phyloP scores from a whole-genome alignment of 352 stramenopile species.

The Phytophthora sansomeana region DNA sequence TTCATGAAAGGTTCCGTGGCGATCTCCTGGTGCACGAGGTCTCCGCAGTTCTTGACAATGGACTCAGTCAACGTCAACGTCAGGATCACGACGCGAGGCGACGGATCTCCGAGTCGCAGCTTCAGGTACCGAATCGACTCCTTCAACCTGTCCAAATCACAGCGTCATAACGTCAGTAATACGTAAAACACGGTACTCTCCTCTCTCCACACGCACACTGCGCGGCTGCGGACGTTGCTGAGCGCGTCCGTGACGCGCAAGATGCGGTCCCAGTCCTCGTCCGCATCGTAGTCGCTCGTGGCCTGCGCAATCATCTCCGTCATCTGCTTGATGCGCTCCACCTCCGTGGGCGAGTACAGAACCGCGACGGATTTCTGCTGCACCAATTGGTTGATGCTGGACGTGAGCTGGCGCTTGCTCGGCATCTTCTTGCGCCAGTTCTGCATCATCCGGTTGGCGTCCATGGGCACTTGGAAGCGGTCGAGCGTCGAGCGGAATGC shows the following conservation, averaged over 20 bases:
- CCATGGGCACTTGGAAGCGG: too few relatives aligned
- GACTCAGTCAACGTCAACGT: conserved; percentile 74
- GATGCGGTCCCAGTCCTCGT: conserved; percentile 81
- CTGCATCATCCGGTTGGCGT: conserved; percentile 62
- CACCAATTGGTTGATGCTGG: conserved; percentile 71
- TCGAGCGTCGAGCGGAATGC: conserved; percentile 10
- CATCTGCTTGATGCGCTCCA: conserved; percentile 80
- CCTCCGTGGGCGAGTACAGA: conserved; percentile 76
- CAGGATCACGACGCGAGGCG: conserved; percentile 66
- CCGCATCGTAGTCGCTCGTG: conserved; percentile 76
- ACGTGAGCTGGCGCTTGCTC: conserved; percentile 73
- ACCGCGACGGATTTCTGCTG: conserved; percentile 84
- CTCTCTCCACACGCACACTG: conserved; percentile 44
- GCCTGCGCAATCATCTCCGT: conserved; percentile 72
- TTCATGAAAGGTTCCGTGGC: conserved; percentile 72
- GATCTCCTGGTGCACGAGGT: conserved; percentile 76
- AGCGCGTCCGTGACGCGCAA: conserved; percentile 81
- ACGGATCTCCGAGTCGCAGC: conserved; percentile 71
- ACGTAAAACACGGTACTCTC: too few relatives aligned
- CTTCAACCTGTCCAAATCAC: conserved; percentile 55
- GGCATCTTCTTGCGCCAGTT: conserved; percentile 75
- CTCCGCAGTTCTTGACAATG: conserved; percentile 82
- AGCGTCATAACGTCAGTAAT: too few relatives aligned
- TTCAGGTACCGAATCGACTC: conserved; percentile 80
- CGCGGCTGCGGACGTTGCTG: conserved; percentile 66